Base-by-base conservation (phyloP, 108 stramenopile genomes). In the Pelagomonas calceolata region DNA sequence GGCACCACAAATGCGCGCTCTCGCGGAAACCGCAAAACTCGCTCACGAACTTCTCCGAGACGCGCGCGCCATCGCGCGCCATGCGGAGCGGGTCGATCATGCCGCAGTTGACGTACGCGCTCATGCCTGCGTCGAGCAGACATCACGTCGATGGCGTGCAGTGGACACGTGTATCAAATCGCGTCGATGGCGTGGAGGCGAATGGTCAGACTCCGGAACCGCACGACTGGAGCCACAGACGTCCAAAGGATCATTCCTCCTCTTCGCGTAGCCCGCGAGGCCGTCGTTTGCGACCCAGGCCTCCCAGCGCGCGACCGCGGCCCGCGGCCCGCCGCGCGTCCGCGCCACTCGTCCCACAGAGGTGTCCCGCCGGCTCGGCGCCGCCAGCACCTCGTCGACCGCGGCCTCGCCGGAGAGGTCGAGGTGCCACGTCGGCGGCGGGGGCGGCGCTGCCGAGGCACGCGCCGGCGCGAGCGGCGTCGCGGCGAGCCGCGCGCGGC, bases 21-120 rank as follows among this genome's bases (percentile, higher is more conserved):
- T 88, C 90, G 12, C 90, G 69, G 78, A 81, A 90, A 51, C 86
- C 88, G 65, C 86, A 70, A 36, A 88, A 78, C 70, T 91, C 90
- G 35, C 89, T 85, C 34, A 74, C 66, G 74, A 85, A 87, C 67
- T 91, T 89, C 36, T 78, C 72, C 36, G 73, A 79, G 12, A 81
- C 81, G 30, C 26, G 66, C 21, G 32, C 63, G 46, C 81, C 69
- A 36, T 86, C 85, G n/a, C 66, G 67, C 14, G 85, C 76, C 18
- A 87, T 44, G 44, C 79, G 74, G 66, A 88, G 88, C 16, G 86
- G 82, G 65, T 81, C 79, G 4, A 88, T 78, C 37, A 87, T 75
- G 0, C 90, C 90, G 31, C 85, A 65, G 68, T 90, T 88, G 31
- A 90, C 73, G 67, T 87, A 87, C 67, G 81, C 83, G 16, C 78